Conservation (phyloP, 2,329 filamentous ascomycete species). For the Lachnellula hyalina region DNA sequence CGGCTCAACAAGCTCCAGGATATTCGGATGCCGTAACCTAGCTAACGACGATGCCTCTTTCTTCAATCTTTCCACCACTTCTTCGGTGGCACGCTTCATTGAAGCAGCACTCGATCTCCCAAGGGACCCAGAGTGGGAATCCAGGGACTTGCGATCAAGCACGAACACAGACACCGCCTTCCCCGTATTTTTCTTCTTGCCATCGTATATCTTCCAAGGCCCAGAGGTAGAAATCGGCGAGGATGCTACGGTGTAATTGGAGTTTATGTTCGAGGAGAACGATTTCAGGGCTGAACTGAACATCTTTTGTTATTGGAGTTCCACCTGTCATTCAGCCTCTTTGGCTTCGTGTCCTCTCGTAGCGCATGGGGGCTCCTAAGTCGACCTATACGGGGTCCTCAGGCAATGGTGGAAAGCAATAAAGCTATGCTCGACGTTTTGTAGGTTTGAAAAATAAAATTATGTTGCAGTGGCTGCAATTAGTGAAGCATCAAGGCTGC, state of each 20-base stretch:
- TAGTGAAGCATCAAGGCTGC: conserved; percentile 2
- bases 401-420: not conserved
- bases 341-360: not conserved
- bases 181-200: conserved; percentile 91
- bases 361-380: conserved; percentile 1
- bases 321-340: conserved; percentile 8
- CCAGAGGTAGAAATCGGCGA: conserved; percentile 75
- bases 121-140: conserved; percentile 59
- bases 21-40: conserved; percentile 80
- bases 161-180: conserved; percentile 89
- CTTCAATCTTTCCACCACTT: conserved; percentile 84
- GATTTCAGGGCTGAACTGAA: conserved; percentile 93
- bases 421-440: not conserved
- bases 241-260: conserved; percentile 80
- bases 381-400: not conserved
- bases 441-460: not conserved
- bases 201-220: conserved; percentile 96
- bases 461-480: not conserved
- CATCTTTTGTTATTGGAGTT: conserved; percentile 50
- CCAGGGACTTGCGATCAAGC: conserved; percentile 84
- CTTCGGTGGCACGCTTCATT: conserved; percentile 77
- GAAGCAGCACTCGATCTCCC: conserved; percentile 59
- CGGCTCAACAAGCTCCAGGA: conserved; percentile 88
- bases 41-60: conserved; percentile 88
- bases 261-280: conserved; percentile 85